Evolutionary conservation across 176 grass and related monocot species (phyloP).

Genomic region (Oryza coarctata): DNA sequence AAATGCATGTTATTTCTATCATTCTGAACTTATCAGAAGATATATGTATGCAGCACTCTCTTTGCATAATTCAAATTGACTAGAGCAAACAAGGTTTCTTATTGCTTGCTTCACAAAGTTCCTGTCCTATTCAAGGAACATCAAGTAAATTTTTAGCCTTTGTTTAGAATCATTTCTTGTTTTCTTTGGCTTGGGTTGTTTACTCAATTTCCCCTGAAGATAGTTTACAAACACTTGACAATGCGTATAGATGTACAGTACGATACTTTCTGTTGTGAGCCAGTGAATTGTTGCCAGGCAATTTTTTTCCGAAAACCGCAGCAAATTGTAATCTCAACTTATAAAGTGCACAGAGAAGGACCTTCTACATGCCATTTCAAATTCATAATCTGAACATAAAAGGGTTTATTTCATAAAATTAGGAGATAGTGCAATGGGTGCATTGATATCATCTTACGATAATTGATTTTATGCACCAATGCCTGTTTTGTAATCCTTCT

Average conservation of each 20-base stretch:
- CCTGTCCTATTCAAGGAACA: neutral
- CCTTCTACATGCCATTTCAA: neutral
- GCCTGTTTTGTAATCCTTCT: slow-evolving; percentile 1
- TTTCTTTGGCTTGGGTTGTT: neutral
- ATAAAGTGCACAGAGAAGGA: neutral
- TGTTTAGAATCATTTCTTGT: neutral
- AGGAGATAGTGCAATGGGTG: no score
- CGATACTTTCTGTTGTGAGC: neutral
- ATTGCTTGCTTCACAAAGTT: neutral
- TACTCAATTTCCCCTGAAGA: neutral
- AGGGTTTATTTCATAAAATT: neutral
- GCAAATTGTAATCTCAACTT: neutral
- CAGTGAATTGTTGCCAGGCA: neutral
- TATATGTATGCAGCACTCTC: neutral
- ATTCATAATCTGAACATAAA: neutral
- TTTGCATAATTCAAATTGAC: neutral
- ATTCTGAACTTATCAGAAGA: slow-evolving; percentile 7
- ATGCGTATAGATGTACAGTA: neutral
- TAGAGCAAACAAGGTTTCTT: neutral
- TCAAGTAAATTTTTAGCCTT: neutral
- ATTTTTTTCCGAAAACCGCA: neutral
- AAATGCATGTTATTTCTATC: neutral
- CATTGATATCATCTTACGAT: no score
- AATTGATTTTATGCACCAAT: neutral
- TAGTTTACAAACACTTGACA: neutral